Base-by-base conservation (phyloP, 768 basidiomycete genomes). In the Tylopilus sp. region DNA sequence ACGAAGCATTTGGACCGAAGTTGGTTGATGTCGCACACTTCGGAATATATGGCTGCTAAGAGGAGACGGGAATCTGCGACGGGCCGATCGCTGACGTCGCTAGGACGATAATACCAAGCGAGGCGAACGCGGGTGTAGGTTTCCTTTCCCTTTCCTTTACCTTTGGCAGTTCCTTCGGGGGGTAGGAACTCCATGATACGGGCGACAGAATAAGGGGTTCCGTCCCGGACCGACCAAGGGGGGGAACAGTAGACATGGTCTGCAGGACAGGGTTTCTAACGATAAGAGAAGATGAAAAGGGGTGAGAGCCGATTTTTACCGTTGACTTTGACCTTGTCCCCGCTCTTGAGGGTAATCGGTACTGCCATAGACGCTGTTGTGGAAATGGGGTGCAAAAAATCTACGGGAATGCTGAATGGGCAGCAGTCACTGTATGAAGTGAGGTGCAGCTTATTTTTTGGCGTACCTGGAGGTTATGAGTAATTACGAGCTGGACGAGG, bases 191-290 rank as follows among this genome's bases (percentile, higher is more conserved):
- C 91, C 87, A 99, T 95, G 73, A 99, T 91, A 61, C 95, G 85
- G 44, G 90, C 95, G 52, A 99, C 83, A 39, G 90, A 89, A 71
- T 97, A 98, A 51, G 97, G 95, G 54, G 93, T 92, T 62, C 92
- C 91, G 66, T 97, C 94, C 55, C 95, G 83, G 54, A 88, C 79
- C 50, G 85, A 81, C 93, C 93, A 98, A 55, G 85, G 88, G 26
- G 93, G 89, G 28, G 95, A 93, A 72, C 92, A 92, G 68, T 97
- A 98, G 60, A 98, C 95, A 74, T 98, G 94, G 71, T 98, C 95
- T 97, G 61, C 39, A 50, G 65, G 69, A 79, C 72, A 77, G 54
- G 12, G 61, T 40, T 57, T 18, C 53, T 52, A 41, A 47, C 31
- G 23, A 49, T 57, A 42, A 56, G 47, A 56, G 58, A 45, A 46